Conservation (phyloP, 345 rosid species). For the Microcos paniculata region DNA sequence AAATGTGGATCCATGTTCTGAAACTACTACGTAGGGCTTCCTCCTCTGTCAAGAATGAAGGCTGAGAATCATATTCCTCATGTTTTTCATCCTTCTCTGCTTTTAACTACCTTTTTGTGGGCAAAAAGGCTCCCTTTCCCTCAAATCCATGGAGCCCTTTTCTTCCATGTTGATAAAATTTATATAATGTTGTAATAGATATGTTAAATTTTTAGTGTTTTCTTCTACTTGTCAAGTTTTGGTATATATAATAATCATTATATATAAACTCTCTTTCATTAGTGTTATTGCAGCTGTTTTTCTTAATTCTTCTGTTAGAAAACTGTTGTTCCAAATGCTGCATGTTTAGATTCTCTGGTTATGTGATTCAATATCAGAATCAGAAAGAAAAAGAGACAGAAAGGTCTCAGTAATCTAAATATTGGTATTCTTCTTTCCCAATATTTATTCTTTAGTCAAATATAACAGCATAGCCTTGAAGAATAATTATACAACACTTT, state of each 20-base stretch:
- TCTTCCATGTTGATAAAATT: background rate
- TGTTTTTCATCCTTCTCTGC: background rate
- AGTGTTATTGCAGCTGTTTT: background rate
- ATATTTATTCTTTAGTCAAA: background rate
- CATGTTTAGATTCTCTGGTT: background rate
- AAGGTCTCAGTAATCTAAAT: background rate
- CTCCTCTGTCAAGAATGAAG: conserved; percentile 1
- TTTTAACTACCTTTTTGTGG: background rate
- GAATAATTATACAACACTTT: background rate
- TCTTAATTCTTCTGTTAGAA: background rate
- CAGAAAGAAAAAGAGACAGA: background rate
- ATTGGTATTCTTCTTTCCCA: background rate
- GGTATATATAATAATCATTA: conserved; percentile 4
- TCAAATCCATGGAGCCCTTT: background rate
- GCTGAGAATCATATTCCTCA: conserved; percentile 1
- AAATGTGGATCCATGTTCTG: conserved; percentile 27
- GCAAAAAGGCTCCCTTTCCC: conserved; percentile 14
- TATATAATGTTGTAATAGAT: conserved; percentile 19
- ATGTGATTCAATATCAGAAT: background rate
- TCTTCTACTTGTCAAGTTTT: conserved; percentile 2
- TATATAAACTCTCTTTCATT: conserved; percentile 3
- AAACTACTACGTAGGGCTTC: background rate
- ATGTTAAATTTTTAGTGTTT: background rate
- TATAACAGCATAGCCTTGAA: conserved; percentile 4
- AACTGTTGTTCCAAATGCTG: background rate